These are phyloP conservation scores for Carex cristatella DNA, from an alignment of 176 grass and related monocot species.

Conservation along the genomic window DNA sequence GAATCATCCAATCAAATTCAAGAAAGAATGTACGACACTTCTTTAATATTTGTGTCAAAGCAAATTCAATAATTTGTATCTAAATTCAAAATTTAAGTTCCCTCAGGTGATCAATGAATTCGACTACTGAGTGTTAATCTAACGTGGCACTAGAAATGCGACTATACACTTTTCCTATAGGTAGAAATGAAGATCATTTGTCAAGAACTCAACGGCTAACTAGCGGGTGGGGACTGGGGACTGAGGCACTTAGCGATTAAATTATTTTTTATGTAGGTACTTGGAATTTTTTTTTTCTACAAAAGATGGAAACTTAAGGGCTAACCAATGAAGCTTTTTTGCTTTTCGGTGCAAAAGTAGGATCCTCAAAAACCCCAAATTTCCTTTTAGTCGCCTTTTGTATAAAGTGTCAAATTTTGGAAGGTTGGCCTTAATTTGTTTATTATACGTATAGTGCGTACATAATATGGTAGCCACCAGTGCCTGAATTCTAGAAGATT, in stretches of 20 bases:
- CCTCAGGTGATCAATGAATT: too few relatives aligned
- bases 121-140: not conserved
- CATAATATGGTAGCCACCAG: not conserved
- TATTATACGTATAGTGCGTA: not conserved
- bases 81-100: too few relatives aligned
- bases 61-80: too few relatives aligned
- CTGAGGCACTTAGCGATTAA: not conserved
- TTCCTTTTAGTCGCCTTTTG: not conserved
- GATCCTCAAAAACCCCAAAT: not conserved
- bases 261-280: not conserved
- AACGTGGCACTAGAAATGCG: not conserved
- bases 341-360: conserved; percentile 1
- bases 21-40: too few relatives aligned
- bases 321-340: not conserved
- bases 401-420: not conserved
- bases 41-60: too few relatives aligned
- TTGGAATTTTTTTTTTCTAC: not conserved
- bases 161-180: not conserved
- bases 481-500: not conserved
- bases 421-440: not conserved
- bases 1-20: too few relatives aligned
- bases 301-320: too few relatives aligned
- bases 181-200: not conserved
- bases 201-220: not conserved
- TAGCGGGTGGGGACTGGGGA: not conserved